Evolutionary conservation across 495 filamentous ascomycete species (phyloP), one percentile per base, ranked within the genome.

Genomic region (Xylaria curta): DNA sequence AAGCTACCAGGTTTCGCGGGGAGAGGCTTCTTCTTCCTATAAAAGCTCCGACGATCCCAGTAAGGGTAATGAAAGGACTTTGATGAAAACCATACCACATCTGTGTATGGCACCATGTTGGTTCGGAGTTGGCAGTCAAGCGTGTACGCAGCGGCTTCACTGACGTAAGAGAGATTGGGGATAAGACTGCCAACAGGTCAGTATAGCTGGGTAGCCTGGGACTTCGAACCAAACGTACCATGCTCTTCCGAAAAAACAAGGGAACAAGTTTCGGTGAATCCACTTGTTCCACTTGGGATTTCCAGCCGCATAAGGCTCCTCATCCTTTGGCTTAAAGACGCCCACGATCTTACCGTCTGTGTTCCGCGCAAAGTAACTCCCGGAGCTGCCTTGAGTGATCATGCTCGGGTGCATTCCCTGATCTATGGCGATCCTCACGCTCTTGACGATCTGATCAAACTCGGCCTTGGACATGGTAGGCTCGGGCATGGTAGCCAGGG

Each of bases 251-350:
- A 99, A 99, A 82, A 92, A 97, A 82, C 95, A 99, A 33, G 96
- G 96, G 78, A 99, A 98, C 76, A 99, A 78, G 79, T 96, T 97
- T 72, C 94, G 85, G 79, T 97, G 94, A 82, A 97, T 90, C 94
- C 94, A 97, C 82, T 97, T 97, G 76, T 94, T 97, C 93, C 94
- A 96, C 80, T 97, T 97, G 26, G 94, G 94, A 78, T 97, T 97
- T 66, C 92, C 90, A 15, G 92, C 93, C 9, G 92, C 96, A 76
- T 96, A 99, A 28, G 96, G 96, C 81, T 99, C 96, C 81, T 99
- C 96, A 79, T 99, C 96, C 82, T 99, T 99, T 46, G 96, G 96
- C 80, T 99, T 99, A 81, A 99, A 98, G 10, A 99, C 97, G 31
- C 94, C 96, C 19, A 99, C 94, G 17, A 97, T 91, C 81, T 97